Evolutionary conservation across 805 yeast species (phyloP), one percentile per base, ranked within the genome.

Genomic region (Candida golubevii): DNA sequence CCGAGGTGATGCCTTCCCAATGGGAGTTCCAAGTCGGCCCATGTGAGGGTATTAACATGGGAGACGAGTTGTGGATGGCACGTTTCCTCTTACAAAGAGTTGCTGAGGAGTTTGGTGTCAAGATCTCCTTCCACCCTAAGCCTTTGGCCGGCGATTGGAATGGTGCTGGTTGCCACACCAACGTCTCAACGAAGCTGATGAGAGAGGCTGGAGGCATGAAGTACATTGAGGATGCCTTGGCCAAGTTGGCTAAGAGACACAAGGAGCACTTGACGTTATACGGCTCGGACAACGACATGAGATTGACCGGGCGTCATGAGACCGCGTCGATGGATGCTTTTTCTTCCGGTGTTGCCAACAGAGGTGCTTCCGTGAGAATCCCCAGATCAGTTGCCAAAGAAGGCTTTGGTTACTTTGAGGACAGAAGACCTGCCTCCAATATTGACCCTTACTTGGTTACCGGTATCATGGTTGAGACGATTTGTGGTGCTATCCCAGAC

Each of bases 21-120:
- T 91, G 99, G 99, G 99, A 91, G 78, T 91, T 87, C 87, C 99
- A 91, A 79, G 98, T 91, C 57, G 99, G 99, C 62, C 98, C 99
- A 55, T 88, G 97, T 72, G 80, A 72, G 55, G 99, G 99, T 64
- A 91, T 93, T 67, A 69, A 72, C 58, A 91, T 91, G 98, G 98
- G 97, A 68, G 99, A 91, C 71, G 85, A 91, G 71, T 80, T 93
- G 67, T 91, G 98, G 91, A 79, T 90, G 65, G 93, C 97, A 49
- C 84, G 99, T 72, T 93, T 88, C 71, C 75, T 93, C 60, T 77
- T 93, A 65, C 82, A 81, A 74, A 85, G 97, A 74, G 93, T 89
- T 43, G 97, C 98, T 55, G 99, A 93, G 78, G 99, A 93, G 72
- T 93, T 93, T 63, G 98, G 96, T 67, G 95, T 93, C 67, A 90